Evolutionary conservation across 345 rosid genomes (phyloP), one percentile per base, ranked within the genome.

Genomic region (Citrus sp.): DNA sequence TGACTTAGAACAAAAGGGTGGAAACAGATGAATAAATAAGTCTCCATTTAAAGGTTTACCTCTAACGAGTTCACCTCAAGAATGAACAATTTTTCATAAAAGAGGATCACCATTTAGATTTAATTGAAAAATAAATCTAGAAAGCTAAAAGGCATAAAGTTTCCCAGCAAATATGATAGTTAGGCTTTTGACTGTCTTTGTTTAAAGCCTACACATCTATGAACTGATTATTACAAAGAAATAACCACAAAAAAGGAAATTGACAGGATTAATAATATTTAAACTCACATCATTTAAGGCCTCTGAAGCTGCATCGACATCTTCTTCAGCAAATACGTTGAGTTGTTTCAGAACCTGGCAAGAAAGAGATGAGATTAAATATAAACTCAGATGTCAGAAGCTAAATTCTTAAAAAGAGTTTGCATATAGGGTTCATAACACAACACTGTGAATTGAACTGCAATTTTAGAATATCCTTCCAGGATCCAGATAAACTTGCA

Each of bases 281-380:
- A 38, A 42, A 70, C 92, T 87, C 87, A 97, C 99, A 80, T 94
- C 98, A 84, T 91, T 82, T 21, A 97, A 85, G 68, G 98, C 98
- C 66, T 92, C 94, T 9, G 98, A 88, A 74, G 99, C 98, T 49
- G 91, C 75, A 61, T 72, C 84, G 18, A 92, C 67, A 72, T 96
- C 97, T 59, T 88, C 90, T 73, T 86, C 85, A 38, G 97, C 88
- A 74, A 96, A 94, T 58, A 96, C 93, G 73, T 93, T 87, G 32
- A 96, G 91, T 72, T 91, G 92, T 77, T 81, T 56, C 63, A 96
- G 78, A 73, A 92, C 98, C 99, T 87, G 85, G 34, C 56, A 51
- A 5, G 76, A 40, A 72, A 27, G 77, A 51, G 21, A 24, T 40
- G 12, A 42, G 35, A 77, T 76, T 63, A 67, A 51, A 40, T 42